Evolutionary conservation across 805 yeast species (phyloP).

Genomic region (Hanseniaspora vineae): DNA sequence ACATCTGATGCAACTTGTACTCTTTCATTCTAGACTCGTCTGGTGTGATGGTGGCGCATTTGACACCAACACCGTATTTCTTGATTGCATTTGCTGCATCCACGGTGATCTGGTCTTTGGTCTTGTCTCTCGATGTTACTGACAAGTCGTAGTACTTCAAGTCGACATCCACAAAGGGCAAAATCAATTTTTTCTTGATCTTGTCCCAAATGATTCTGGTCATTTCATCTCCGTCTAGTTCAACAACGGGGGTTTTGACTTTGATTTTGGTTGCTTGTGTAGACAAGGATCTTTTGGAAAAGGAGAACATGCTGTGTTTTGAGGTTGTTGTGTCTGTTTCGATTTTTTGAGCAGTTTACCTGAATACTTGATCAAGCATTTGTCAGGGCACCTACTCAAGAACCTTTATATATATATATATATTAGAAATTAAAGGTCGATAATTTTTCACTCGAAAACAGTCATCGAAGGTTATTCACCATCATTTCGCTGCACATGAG

Average conservation of each 20-base stretch:
- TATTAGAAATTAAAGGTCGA: too few relatives aligned
- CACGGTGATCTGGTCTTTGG: constrained; percentile 60
- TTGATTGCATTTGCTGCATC: constrained; percentile 70
- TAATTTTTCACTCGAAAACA: too few relatives aligned
- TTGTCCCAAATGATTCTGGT: constrained; percentile 73
- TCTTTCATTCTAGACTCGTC: constrained; percentile 72
- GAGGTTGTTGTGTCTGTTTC: not conserved
- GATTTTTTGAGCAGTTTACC: constrained; percentile 10
- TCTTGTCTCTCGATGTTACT: constrained; percentile 52
- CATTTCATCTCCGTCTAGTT: constrained; percentile 79
- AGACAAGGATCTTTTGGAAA: constrained; percentile 14
- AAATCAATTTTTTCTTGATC: constrained; percentile 54
- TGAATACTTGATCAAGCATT: too few relatives aligned
- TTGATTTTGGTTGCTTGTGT: constrained; percentile 35
- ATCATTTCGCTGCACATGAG: too few relatives aligned
- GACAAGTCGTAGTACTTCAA: constrained; percentile 68
- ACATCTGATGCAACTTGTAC: constrained; percentile 63
- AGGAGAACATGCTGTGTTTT: constrained; percentile 1
- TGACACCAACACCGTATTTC: constrained; percentile 67
- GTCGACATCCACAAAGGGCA: constrained; percentile 60
- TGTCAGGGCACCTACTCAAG: too few relatives aligned
- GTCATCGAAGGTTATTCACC: too few relatives aligned
- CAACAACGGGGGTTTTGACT: constrained; percentile 64
- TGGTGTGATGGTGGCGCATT: constrained; percentile 80
- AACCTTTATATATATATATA: too few relatives aligned